Evolutionary conservation across 805 yeast genomes (phyloP).

Genomic region (Scheffersomyces ergatensis): DNA sequence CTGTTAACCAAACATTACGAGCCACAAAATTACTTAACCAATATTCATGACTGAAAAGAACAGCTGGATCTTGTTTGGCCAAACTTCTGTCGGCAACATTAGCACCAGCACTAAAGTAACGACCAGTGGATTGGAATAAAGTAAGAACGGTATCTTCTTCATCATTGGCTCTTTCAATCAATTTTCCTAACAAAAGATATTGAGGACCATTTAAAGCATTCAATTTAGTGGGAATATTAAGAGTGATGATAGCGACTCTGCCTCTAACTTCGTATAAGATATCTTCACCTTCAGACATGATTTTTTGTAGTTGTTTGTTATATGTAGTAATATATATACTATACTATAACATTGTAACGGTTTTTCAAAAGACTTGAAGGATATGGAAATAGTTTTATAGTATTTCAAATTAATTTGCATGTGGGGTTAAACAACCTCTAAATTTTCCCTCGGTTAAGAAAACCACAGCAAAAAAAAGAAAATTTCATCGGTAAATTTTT

Average conservation of each 20-base stretch:
- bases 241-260: slow-evolving; percentile 58
- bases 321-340: too few species aligned
- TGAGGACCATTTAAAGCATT: slow-evolving; percentile 71
- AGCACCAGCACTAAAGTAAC: slow-evolving; percentile 85
- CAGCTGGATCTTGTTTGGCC: slow-evolving; percentile 23
- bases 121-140: slow-evolving; percentile 65
- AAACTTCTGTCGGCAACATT: slow-evolving; percentile 48
- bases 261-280: slow-evolving; percentile 43
- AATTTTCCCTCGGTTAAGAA: too few species aligned
- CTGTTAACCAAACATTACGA: slow-evolving; percentile 67
- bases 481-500: too few species aligned
- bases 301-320: neutral
- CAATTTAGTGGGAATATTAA: slow-evolving; percentile 57
- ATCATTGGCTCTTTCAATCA: slow-evolving; percentile 59
- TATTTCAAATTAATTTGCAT: too few species aligned
- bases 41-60: slow-evolving; percentile 33
- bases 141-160: slow-evolving; percentile 65
- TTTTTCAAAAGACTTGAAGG: too few species aligned
- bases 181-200: slow-evolving; percentile 57
- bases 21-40: slow-evolving; percentile 65
- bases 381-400: too few species aligned
- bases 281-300: slow-evolving; percentile 18
- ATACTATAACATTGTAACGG: too few species aligned
- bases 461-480: too few species aligned
- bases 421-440: too few species aligned